Conservation (phyloP, 176 grass and related monocot species). For the Ananas comosus region DNA sequence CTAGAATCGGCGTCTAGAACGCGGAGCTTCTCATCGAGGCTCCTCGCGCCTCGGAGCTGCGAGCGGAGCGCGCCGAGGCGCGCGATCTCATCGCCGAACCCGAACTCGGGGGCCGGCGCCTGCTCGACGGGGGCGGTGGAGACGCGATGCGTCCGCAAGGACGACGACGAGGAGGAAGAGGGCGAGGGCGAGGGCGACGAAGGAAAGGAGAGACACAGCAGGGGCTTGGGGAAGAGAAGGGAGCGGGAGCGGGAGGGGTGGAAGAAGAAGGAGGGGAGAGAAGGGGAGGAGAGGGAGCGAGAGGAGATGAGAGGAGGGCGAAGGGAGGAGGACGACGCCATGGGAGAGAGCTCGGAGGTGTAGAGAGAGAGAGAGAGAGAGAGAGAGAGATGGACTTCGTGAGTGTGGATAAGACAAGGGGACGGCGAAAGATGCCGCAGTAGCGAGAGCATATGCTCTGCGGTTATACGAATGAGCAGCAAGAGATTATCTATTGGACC, state of each 20-base stretch:
- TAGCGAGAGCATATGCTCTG: constrained; percentile 11
- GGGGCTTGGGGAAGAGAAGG: constrained; percentile 11
- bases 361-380: background rate
- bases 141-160: constrained; percentile 25
- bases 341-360: background rate
- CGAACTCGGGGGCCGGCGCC: constrained; percentile 25
- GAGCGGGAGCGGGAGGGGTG: background rate
- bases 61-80: constrained; percentile 39
- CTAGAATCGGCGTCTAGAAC: constrained; percentile 58
- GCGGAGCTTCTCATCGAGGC: constrained; percentile 45
- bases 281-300: constrained; percentile 13
- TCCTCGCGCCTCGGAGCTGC: constrained; percentile 30
- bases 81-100: constrained; percentile 44
- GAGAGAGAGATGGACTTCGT: constrained; percentile 10
- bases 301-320: constrained; percentile 11
- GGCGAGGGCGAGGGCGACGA: constrained; percentile 25
- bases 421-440: background rate
- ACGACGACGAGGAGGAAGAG: constrained; percentile 8
- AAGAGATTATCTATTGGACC: too few relatives aligned
- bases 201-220: constrained; percentile 26
- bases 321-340: too few relatives aligned
- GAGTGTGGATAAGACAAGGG: constrained; percentile 15
- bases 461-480: background rate
- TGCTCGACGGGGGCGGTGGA: constrained; percentile 47
- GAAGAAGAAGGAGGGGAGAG: constrained; percentile 7